Base-by-base conservation (phyloP, 352 stramenopile genomes). In the Halophytophthora batemanensis region DNA sequence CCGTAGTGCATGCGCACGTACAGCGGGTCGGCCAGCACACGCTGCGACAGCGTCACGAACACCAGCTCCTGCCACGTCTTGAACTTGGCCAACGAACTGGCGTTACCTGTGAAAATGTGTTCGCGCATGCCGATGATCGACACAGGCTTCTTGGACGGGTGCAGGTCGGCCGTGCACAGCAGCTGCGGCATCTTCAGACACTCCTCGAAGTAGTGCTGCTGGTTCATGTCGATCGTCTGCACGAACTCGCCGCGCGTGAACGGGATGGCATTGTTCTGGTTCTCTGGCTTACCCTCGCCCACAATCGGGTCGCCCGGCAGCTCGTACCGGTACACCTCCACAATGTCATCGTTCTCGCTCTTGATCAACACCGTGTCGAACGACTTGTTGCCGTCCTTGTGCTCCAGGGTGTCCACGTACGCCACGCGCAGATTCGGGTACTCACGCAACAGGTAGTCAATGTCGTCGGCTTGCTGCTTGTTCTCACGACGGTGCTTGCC, bases 191-290 rank as follows among this genome's bases (percentile, higher is more conserved):
- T 90, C 74, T 92, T 93, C 35, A 93, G 41, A 57, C 79, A 90
- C 52, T 92, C 81, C 53, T 93, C 83, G 46, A 92, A 90, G 65
- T 91, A 91, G 56, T 90, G 77, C 38, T 93, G 69, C 65, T 93
- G 83, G 63, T 93, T 93, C 83, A 91, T 91, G 72, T 93, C 83
- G 28, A 93, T 93, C n/a, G 81, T 90, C 69, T 93, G 83, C 21
- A 93, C 60, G 25, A 89, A 91, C 62, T 93, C 83, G 37, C 83
- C 83, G 37, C 81, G 81, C 7, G 83, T 91, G 53, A 93, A 93
- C 28, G 74, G 69, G 11, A 79, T 55, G 4, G 79, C 83, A 39
- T 92, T 90, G 66, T 93, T 93, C 60, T 93, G 83, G 67, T 93
- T 93, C 54, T 92, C 81, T 13, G 81, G 81, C 53, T 93, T 93